Base-by-base conservation (phyloP, 345 rosid species). In the Arabis alpina region DNA sequence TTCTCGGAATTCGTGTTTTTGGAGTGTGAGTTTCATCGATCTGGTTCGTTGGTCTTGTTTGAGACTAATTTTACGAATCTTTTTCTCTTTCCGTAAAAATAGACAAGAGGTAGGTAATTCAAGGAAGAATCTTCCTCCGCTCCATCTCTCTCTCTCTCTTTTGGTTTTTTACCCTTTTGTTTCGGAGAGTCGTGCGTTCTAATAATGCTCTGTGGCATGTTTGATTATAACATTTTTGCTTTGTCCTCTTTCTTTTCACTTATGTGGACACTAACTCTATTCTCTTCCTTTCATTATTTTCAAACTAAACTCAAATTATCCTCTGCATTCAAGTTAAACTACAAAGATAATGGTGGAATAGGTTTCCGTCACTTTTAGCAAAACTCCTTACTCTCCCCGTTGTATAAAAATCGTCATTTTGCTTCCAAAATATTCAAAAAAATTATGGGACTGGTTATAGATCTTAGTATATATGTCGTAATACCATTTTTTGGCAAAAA, bases 81-180 rank as follows among this genome's bases (percentile, higher is more conserved):
- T 19, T 19, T 1, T 19, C 23, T 65, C 37, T 43, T 66, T 34
- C 37, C 67, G 75, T 55, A 63, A 70, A 56, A 76, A 63, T 70
- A 62, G 62, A 76, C 61, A 57, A 63, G 54, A 51, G 39, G 61
- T 40, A 51, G 39, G 61, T 40, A 56, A 39, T 30, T 48, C 16
- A 64, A 61, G 54, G 75, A 69, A 54, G 79, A 63, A 56, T 76
- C 75, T 76, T 61, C 69, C 74, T 68, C 78, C 73, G 63, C 59
- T 67, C 63, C 64, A 53, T 74, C 50, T 8, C 32, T 62, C n/a
- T 5, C 37, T 61, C 54, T 39, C 54, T 61, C 42, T 61, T 16
- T 12, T 11, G 53, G 27, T 28, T 28, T 42, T 57, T 54, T 1
- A 42, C 49, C 51, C 23, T 57, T 27, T 24, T 43, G 65, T 64